Evolutionary conservation across 148 eudicot species (phyloP).

Genomic region (Persicaria maculosa): DNA sequence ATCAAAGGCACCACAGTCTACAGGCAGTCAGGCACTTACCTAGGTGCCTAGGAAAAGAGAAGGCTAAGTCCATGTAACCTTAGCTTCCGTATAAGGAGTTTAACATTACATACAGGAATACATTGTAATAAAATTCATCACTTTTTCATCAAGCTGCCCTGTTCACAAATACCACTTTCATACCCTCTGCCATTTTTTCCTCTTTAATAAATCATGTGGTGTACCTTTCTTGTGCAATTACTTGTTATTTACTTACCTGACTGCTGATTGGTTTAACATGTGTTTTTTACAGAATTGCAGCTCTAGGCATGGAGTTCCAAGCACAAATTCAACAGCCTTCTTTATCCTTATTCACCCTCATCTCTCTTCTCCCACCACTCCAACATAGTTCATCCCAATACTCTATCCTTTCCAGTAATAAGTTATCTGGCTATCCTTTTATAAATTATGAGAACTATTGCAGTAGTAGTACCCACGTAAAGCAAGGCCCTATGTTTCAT

Average conservation of each 20-base stretch:
- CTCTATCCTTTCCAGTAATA: neutral
- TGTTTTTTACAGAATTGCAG: neutral
- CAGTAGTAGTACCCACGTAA: neutral
- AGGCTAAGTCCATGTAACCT: no score
- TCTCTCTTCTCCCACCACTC: neutral
- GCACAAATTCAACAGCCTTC: neutral
- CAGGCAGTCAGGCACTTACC: neutral
- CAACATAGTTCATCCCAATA: neutral
- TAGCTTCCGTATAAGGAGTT: no score
- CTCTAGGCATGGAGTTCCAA: neutral
- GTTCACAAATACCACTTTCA: neutral
- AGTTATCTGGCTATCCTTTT: neutral
- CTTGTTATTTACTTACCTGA: neutral
- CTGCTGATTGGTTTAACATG: neutral
- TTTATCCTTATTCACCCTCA: neutral
- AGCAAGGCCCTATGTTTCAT: neutral
- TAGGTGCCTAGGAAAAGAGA: neutral
- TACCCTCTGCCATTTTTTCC: neutral
- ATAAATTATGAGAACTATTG: neutral
- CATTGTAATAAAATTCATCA: neutral
- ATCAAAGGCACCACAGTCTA: neutral
- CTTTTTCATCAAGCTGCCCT: neutral
- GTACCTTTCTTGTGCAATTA: neutral
- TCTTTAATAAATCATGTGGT: neutral
- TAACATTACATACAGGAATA: neutral